Evolutionary conservation across 805 yeast genomes (phyloP).

Genomic region (Isabelozyma pseudorhagii): DNA sequence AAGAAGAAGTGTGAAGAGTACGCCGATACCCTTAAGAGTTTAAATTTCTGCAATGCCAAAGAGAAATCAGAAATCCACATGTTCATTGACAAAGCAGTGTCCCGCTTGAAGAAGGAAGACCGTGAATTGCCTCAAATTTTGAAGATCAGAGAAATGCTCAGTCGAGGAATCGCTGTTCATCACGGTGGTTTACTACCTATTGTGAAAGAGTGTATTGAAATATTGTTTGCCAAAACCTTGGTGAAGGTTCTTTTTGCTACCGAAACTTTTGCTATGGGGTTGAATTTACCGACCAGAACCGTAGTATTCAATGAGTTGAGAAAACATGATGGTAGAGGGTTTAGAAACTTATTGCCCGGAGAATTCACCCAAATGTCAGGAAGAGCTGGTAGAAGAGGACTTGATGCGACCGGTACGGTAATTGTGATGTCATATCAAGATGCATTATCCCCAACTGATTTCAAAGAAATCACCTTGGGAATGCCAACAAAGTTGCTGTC

Average conservation of each 20-base stretch:
- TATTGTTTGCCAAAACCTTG: slow-evolving; percentile 79
- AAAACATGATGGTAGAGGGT: slow-evolving; percentile 86
- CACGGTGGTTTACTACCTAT: slow-evolving; percentile 94
- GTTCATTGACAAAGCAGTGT: slow-evolving; percentile 87
- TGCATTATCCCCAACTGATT: slow-evolving; percentile 53
- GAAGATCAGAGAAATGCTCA: slow-evolving; percentile 73
- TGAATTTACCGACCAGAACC: slow-evolving; percentile 93
- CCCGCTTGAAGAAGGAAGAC: slow-evolving; percentile 86
- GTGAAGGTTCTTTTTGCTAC: slow-evolving; percentile 94
- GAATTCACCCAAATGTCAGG: slow-evolving; percentile 99
- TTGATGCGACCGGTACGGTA: slow-evolving; percentile 92
- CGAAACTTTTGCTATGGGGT: slow-evolving; percentile 98
- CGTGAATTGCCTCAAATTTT: slow-evolving; percentile 89
- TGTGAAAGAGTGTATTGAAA: slow-evolving; percentile 90
- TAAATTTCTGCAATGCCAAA: slow-evolving; percentile 77
- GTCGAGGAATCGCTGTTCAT: slow-evolving; percentile 93
- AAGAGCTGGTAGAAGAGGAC: slow-evolving; percentile 96
- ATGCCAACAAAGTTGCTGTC: slow-evolving; percentile 85
- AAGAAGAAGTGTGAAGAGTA: slow-evolving; percentile 92
- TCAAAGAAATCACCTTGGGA: slow-evolving; percentile 84
- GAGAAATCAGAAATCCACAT: slow-evolving; percentile 90
- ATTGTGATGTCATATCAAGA: slow-evolving; percentile 81
- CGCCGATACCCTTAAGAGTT: slow-evolving; percentile 70
- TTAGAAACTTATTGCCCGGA: slow-evolving; percentile 85
- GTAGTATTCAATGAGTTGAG: slow-evolving; percentile 84